phyloP scores from a whole-genome alignment of 768 basidiomycete species.

The Termitomyces sp. region DNA sequence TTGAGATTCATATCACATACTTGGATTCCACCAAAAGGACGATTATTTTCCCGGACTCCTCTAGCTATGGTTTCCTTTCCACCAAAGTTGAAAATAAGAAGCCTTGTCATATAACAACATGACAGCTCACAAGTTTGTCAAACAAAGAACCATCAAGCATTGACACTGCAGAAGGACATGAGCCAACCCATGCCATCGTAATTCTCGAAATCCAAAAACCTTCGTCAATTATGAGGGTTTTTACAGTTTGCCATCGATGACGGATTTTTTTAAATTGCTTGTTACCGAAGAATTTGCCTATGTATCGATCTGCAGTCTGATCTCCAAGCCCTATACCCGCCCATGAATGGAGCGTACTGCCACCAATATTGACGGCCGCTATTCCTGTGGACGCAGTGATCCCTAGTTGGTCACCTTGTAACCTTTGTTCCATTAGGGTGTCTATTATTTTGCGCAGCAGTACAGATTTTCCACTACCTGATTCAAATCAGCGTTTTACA shows the following conservation, averaged over 20 bases:
- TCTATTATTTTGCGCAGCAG: slow-evolving; percentile 71
- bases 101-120: not conserved
- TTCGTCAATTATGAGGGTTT: slow-evolving; percentile 81
- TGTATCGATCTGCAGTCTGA: slow-evolving; percentile 47
- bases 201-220: slow-evolving; percentile 40
- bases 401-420: slow-evolving; percentile 33
- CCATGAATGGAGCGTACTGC: slow-evolving; percentile 80
- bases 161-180: slow-evolving; percentile 53
- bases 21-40: slow-evolving; percentile 87
- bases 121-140: slow-evolving; percentile 64
- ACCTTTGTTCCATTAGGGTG: slow-evolving; percentile 27
- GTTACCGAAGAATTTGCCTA: slow-evolving; percentile 49
- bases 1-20: slow-evolving; percentile 26
- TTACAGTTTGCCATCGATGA: slow-evolving; percentile 60
- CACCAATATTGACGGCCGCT: slow-evolving; percentile 81
- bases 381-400: slow-evolving; percentile 81
- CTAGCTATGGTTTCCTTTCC: slow-evolving; percentile 63
- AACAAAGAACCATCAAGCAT: slow-evolving; percentile 84
- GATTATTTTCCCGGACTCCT: slow-evolving; percentile 41
- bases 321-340: slow-evolving; percentile 77
- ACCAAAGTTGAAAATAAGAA: slow-evolving; percentile 16
- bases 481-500: not conserved
- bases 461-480: slow-evolving; percentile 83
- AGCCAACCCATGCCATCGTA: not conserved
- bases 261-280: slow-evolving; percentile 33